These are phyloP conservation scores for Miscanthus sacchariflorus DNA, from an alignment of 202 grass and related monocot genomes.

Conservation along the genomic window DNA sequence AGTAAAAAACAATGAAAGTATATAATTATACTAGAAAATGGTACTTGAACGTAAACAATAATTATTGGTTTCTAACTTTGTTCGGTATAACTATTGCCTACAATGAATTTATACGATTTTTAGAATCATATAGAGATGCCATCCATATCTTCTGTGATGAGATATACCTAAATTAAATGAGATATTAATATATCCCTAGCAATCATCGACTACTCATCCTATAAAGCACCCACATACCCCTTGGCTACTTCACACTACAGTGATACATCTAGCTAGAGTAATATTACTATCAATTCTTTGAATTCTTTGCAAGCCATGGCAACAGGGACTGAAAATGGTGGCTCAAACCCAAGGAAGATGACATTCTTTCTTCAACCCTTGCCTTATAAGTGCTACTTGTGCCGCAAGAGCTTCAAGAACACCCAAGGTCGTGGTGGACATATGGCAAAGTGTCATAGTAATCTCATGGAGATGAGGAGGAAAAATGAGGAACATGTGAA, in stretches of 20 bases:
- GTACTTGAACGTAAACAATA: neutral
- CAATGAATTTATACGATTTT: neutral
- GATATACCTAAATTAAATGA: neutral
- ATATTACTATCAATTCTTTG: neutral
- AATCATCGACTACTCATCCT: neutral
- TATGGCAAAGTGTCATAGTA: constrained; percentile 5
- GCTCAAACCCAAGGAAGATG: neutral
- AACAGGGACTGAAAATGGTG: neutral
- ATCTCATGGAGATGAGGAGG: neutral
- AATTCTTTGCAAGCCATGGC: neutral
- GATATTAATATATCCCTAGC: neutral
- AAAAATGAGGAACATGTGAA: no score
- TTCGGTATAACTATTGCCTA: neutral
- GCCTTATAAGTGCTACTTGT: neutral
- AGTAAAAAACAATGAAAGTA: neutral
- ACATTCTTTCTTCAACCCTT: neutral
- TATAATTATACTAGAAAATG: neutral
- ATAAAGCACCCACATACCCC: neutral
- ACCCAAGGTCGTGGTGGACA: constrained; percentile 37
- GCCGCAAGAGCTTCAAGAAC: constrained; percentile 22
- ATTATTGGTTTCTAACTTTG: neutral
- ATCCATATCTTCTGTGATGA: neutral
- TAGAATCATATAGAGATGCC: neutral
- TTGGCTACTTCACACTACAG: neutral
- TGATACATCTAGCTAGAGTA: neutral